Conservation (phyloP, 768 basidiomycete genomes). For the Termitomyces sp. region DNA sequence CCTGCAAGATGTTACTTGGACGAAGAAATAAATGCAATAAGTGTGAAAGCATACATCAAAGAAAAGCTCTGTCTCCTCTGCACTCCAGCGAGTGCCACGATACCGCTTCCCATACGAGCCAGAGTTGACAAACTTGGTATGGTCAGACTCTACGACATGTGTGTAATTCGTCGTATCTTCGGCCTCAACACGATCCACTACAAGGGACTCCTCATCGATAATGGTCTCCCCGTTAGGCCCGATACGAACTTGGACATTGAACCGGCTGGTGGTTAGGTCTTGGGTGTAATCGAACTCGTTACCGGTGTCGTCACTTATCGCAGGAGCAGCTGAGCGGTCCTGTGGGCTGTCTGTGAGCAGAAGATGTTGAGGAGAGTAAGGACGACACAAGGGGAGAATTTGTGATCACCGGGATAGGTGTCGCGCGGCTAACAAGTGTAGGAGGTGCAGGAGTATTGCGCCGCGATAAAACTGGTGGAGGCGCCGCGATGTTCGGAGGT, state of each 20-base stretch:
- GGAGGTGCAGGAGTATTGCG: conserved; percentile 13
- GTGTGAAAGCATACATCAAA: conserved; percentile 59
- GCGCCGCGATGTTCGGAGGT: background rate
- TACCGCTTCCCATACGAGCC: conserved; percentile 76
- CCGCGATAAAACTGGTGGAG: conserved; percentile 2
- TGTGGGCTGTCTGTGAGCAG: background rate
- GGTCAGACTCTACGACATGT: conserved; percentile 79
- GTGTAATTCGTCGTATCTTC: conserved; percentile 69
- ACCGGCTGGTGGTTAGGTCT: conserved; percentile 62
- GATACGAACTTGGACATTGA: conserved; percentile 82
- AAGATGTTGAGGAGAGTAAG: background rate
- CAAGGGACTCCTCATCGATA: conserved; percentile 81
- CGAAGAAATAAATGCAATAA: background rate
- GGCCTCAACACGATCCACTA: conserved; percentile 71
- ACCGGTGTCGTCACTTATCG: conserved; percentile 41
- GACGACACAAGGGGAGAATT: conserved; percentile 2
- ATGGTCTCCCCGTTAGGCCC: conserved; percentile 86
- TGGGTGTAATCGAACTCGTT: conserved; percentile 71
- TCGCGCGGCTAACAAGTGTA: conserved; percentile 4
- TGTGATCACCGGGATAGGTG: background rate
- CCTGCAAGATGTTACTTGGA: conserved; percentile 42
- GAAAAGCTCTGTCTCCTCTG: conserved; percentile 87
- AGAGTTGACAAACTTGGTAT: conserved; percentile 83
- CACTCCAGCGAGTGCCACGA: conserved; percentile 83
- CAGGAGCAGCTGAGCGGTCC: conserved; percentile 10